phyloP scores from a whole-genome alignment of 129 eudicot genomes.

The Lactuca saligna region DNA sequence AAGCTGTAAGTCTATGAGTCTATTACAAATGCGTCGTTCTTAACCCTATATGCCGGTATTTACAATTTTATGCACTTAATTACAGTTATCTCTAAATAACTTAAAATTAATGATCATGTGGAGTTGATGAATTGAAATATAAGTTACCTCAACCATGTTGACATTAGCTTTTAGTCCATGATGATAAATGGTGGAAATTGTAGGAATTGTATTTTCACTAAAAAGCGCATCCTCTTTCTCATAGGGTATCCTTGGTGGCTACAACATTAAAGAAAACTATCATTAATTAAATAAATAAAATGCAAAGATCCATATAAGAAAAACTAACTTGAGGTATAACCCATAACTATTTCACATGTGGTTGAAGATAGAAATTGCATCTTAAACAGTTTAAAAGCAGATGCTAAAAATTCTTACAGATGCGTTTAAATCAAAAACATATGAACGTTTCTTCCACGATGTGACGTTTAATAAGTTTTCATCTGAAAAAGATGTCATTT shows the following conservation, averaged over 20 bases:
- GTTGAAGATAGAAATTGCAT: neutral
- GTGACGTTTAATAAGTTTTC: conserved; percentile 7
- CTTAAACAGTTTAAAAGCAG: neutral
- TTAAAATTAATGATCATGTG: neutral
- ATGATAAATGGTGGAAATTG: conserved; percentile 22
- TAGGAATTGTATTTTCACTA: conserved; percentile 20
- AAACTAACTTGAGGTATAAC: neutral
- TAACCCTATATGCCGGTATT: too few relatives aligned
- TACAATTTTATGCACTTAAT: neutral
- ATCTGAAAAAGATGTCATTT: conserved; percentile 20
- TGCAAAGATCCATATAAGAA: neutral
- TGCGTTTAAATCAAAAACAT: conserved; percentile 32
- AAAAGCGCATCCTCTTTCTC: conserved; percentile 22
- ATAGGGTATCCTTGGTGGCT: conserved; percentile 30
- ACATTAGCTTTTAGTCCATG: conserved; percentile 30
- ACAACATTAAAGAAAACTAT: conserved; percentile 12
- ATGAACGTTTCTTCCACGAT: conserved; percentile 12
- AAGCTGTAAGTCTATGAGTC: too few relatives aligned
- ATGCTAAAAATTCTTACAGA: conserved; percentile 5
- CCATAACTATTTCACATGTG: neutral
- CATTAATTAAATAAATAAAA: neutral
- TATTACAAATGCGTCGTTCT: too few relatives aligned
- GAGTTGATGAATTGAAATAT: neutral
- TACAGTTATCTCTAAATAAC: neutral
- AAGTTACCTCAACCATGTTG: conserved; percentile 38